A percentile compares a stretch with the other conserved stretches of the same genome.
Evolutionary conservation across 495 filamentous ascomycete species (phyloP).

Genomic region (Filosporella fistucella): DNA sequence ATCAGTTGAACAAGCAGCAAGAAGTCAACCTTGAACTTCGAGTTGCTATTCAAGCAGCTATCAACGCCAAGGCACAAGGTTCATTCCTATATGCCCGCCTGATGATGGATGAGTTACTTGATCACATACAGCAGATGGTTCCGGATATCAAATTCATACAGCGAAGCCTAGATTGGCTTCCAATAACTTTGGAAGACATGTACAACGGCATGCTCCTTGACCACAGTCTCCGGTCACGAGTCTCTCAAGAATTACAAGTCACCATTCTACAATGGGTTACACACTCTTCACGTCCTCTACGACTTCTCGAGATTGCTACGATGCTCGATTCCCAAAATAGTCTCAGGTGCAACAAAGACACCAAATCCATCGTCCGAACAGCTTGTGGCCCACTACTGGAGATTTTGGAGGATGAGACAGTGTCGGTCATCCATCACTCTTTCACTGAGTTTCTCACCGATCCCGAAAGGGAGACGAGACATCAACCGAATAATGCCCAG

Average conservation of each 20-base stretch:
- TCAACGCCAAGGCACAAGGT: constrained; percentile 18
- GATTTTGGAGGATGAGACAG: constrained; percentile 43
- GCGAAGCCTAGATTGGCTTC: constrained; percentile 18
- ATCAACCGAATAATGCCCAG: constrained; percentile 3
- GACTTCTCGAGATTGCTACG: constrained; percentile 42
- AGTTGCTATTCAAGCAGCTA: background rate
- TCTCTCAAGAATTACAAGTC: constrained; percentile 19
- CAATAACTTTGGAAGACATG: constrained; percentile 38
- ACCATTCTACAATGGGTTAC: constrained; percentile 25
- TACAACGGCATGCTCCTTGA: constrained; percentile 40
- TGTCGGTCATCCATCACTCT: constrained; percentile 49
- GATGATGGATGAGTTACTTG: constrained; percentile 32
- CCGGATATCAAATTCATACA: constrained; percentile 8
- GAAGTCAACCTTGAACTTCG: background rate
- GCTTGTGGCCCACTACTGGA: constrained; percentile 47
- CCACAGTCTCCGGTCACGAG: constrained; percentile 26
- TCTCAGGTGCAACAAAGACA: constrained; percentile 2
- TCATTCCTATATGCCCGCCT: constrained; percentile 43
- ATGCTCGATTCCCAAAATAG: constrained; percentile 15
- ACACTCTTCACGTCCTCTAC: constrained; percentile 43
- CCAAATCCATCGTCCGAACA: constrained; percentile 19
- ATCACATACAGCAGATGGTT: background rate
- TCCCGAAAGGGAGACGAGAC: background rate
- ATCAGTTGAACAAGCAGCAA: background rate
- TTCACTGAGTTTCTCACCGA: constrained; percentile 43